phyloP scores from a whole-genome alignment of 371 early-diverging fungal genomes.

The Circinella umbellata region DNA sequence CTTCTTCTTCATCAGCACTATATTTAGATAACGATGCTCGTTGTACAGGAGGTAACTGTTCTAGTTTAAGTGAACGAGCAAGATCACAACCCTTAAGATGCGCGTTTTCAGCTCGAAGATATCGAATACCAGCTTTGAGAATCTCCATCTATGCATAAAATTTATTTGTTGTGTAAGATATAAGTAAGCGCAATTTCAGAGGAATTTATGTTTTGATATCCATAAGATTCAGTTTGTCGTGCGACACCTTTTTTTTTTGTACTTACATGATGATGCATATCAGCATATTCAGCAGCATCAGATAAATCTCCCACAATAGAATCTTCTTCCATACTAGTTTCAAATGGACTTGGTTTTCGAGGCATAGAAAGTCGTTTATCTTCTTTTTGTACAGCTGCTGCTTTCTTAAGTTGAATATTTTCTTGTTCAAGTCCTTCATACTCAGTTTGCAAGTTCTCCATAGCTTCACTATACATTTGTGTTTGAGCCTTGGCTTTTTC shows the following conservation, averaged over 20 bases:
- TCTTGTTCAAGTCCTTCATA: conserved; percentile 72
- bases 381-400: conserved; percentile 40
- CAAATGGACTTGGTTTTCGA: conserved; percentile 29
- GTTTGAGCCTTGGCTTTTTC: conserved; percentile 65
- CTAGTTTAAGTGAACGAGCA: conserved; percentile 16
- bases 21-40: background rate
- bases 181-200: background rate
- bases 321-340: conserved; percentile 20
- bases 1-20: conserved; percentile 20
- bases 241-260: background rate
- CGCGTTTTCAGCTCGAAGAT: conserved; percentile 82
- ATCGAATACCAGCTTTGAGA: conserved; percentile 76
- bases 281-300: conserved; percentile 14
- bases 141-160: conserved; percentile 52
- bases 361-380: conserved; percentile 44
- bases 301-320: conserved; percentile 9
- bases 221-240: too few species aligned
- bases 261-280: conserved; percentile 22
- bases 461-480: conserved; percentile 71
- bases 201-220: background rate
- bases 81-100: conserved; percentile 68
- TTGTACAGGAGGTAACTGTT: conserved; percentile 6
- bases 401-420: conserved; percentile 62
- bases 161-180: background rate
- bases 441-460: conserved; percentile 77